Conservation (phyloP, 192 early-diverging fungal genomes). For the Martensiomyces pterosporus region DNA sequence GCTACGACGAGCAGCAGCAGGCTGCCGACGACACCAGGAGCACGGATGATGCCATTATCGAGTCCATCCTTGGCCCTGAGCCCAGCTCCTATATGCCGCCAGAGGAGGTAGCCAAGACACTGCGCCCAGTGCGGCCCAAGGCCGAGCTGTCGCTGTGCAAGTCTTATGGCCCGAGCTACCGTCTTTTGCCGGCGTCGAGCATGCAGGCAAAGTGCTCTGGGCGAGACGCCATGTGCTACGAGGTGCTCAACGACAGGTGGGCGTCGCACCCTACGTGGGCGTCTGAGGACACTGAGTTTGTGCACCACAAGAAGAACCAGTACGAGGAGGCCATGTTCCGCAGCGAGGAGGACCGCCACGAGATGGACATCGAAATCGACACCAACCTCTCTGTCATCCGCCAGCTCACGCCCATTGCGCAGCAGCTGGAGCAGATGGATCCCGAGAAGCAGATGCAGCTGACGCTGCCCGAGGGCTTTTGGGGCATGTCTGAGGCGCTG, state of each 20-base stretch:
- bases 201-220: slow-evolving; percentile 72
- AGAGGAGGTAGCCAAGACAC: slow-evolving; percentile 43
- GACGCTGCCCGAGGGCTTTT: slow-evolving; percentile 70
- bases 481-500: slow-evolving; percentile 80
- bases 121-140: slow-evolving; percentile 37
- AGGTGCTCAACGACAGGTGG: slow-evolving; percentile 97
- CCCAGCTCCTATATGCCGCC: slow-evolving; percentile 33
- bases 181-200: slow-evolving; percentile 44
- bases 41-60: slow-evolving; percentile 38
- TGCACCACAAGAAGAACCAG: slow-evolving; percentile 84
- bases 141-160: slow-evolving; percentile 29
- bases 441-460: slow-evolving; percentile 71
- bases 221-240: slow-evolving; percentile 84
- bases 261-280: slow-evolving; percentile 90
- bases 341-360: slow-evolving; percentile 95
- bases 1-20: slow-evolving; percentile 48
- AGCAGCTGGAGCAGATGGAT: slow-evolving; percentile 78
- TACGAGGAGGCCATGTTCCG: slow-evolving; percentile 94
- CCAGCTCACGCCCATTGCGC: slow-evolving; percentile 84
- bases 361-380: slow-evolving; percentile 97
- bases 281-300: slow-evolving; percentile 87
- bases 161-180: slow-evolving; percentile 50
- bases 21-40: slow-evolving; percentile 39
- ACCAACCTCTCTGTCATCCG: slow-evolving; percentile 87
- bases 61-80: slow-evolving; percentile 39